Conservation (phyloP, 768 basidiomycete species). For the Pleurotus tuoliensis region DNA sequence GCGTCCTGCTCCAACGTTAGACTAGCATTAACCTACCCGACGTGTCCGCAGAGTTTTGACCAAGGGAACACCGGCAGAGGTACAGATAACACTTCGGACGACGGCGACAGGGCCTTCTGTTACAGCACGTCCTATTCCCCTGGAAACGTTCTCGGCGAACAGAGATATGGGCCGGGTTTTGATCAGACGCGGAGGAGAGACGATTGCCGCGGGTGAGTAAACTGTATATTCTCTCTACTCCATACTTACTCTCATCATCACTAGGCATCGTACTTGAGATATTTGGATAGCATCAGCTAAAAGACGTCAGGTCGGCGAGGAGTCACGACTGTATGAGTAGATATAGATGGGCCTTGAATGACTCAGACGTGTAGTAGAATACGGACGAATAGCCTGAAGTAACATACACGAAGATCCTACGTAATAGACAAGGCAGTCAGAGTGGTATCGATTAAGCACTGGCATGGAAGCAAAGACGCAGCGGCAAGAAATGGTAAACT, state of each 20-base stretch:
- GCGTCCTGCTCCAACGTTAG: not conserved
- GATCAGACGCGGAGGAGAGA: constrained; percentile 86
- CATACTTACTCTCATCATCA: not conserved
- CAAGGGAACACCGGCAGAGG: constrained; percentile 82
- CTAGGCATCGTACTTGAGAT: constrained; percentile 45
- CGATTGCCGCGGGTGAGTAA: constrained; percentile 79
- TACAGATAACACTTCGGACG: constrained; percentile 74
- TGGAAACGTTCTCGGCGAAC: constrained; percentile 83
- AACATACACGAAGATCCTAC: not conserved
- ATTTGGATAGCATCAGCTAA: constrained; percentile 14
- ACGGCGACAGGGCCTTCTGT: constrained; percentile 43
- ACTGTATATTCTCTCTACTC: not conserved
- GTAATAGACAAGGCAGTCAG: not conserved
- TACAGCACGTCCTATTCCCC: constrained; percentile 60
- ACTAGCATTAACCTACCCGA: not conserved
- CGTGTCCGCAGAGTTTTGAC: constrained; percentile 61
- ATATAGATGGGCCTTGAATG: not conserved
- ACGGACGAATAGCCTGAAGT: not conserved
- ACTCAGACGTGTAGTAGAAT: not conserved
- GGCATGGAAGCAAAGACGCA: too few relatives aligned
- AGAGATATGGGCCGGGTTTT: constrained; percentile 97
- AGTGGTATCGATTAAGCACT: not conserved
- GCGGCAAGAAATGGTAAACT: constrained; percentile 3
- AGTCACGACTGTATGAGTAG: not conserved
- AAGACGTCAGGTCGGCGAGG: too few relatives aligned